Evolutionary conservation across 257 asterid species (phyloP), one percentile per base, ranked within the genome.

Genomic region (Eucommia ulmoides): DNA sequence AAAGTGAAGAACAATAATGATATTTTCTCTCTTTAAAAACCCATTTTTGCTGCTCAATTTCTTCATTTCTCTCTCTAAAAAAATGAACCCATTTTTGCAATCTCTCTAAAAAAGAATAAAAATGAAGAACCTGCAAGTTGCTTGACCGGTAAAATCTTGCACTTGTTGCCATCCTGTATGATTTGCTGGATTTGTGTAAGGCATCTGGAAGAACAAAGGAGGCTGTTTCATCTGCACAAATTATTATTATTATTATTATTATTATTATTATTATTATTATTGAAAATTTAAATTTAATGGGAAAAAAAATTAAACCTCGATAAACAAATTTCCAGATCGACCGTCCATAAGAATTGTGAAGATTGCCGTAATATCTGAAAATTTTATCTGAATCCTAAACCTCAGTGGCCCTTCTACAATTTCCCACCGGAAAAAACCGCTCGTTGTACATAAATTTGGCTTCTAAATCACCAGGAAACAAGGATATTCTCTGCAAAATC

Each of bases 371-470:
- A 88, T 84, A 38, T 84, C 75, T 1, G 77, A 65, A 94, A 94
- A 88, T 33, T 69, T 77, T 1, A 88, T 56, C 41, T 88, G 95
- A 50, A 88, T 77, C 75, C 84, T 88, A 23, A 65, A 71, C 74
- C 84, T 84, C 58, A 88, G 21, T 11, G 79, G 53, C 8, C 93
- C 86, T n/a, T n/a, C n/a, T 8, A 88, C 41, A 14, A 83, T 47
- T 65, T 88, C 97, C 97, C 97, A 88, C 0, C 83, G 93, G 51
- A 84, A 26, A 50, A n/a, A 77, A 81, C 1, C 62, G 66, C 22
- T 84, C 84, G 0, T 79, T 79, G 16, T 59, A 88, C 66, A 83
- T 83, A 1, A 74, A 46, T 53, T 88, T 88, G 0, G 82, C 84
- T 1, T 71, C 65, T n/a, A 88, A 62, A 50, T 84, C 85, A 7